These are phyloP conservation scores for Penicillium sp. DNA, from an alignment of 2,329 filamentous ascomycete genomes.

Conservation along the genomic window DNA sequence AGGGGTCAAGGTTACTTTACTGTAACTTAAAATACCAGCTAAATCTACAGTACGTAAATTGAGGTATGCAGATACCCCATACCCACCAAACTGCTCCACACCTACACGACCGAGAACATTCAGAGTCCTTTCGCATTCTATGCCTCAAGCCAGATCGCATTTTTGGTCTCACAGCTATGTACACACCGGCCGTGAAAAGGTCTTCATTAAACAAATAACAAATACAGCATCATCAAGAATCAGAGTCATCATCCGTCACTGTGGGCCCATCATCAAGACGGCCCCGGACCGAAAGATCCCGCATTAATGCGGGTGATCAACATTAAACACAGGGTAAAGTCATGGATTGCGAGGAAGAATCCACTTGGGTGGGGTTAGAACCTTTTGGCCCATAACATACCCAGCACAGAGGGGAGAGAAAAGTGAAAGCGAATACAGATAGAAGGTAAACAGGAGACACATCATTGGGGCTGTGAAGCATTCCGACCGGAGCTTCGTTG, in stretches of 20 bases:
- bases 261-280: conserved; percentile 24
- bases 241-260: conserved; percentile 24
- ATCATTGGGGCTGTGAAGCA: conserved; percentile 17
- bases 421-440: conserved; percentile 1
- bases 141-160: conserved; percentile 16
- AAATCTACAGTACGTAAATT: not conserved
- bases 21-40: not conserved
- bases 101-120: not conserved
- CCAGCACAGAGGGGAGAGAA: not conserved
- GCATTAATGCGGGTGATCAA: too few relatives aligned
- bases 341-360: not conserved
- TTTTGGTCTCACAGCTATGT: conserved; percentile 20
- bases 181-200: conserved; percentile 21
- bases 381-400: not conserved
- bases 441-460: not conserved
- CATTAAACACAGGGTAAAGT: conserved; percentile 8
- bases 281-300: conserved; percentile 1
- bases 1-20: not conserved
- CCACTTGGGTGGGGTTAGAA: not conserved
- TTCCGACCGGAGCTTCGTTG: conserved; percentile 31
- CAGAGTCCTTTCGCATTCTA: conserved; percentile 6
- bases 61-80: not conserved
- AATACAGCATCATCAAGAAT: conserved; percentile 23
- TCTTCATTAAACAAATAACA: conserved; percentile 27
- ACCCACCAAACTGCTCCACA: not conserved